These are phyloP conservation scores for Pseudogymnoascus sp. DNA, from an alignment of 2,329 filamentous ascomycete genomes.

Conservation along the genomic window DNA sequence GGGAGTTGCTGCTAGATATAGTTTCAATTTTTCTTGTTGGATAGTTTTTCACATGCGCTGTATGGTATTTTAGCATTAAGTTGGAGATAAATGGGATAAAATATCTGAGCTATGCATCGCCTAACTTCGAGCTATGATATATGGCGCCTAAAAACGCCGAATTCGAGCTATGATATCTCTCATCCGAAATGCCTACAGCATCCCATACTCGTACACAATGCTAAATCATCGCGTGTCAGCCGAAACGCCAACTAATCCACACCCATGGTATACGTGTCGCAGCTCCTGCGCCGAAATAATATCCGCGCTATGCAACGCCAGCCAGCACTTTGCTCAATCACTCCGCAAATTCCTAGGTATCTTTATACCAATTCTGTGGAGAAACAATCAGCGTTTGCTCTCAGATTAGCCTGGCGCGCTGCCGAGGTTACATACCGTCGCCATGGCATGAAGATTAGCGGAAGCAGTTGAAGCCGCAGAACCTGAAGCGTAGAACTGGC, in stretches of 20 bases:
- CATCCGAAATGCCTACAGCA: background rate
- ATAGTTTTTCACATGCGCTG: background rate
- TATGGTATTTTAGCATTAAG: background rate
- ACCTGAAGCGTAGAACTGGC: constrained; percentile 41
- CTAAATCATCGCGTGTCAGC: background rate
- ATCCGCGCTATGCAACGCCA: background rate
- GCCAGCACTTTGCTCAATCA: background rate
- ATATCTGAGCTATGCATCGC: background rate
- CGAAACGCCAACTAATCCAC: background rate
- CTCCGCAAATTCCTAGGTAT: background rate
- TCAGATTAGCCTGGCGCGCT: background rate
- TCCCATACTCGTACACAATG: background rate
- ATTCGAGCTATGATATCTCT: background rate
- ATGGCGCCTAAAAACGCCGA: background rate
- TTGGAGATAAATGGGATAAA: background rate
- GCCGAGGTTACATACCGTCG: background rate
- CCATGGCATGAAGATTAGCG: constrained; percentile 11
- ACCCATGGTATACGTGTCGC: background rate
- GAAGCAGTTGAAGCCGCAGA: constrained; percentile 43
- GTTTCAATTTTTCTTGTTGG: background rate
- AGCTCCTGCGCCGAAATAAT: background rate
- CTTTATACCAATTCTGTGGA: background rate
- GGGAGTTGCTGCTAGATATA: background rate
- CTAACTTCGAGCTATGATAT: background rate
- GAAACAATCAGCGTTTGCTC: background rate